Conservation (phyloP, 179 eudicot genomes). For the Spinacia oleracea region DNA sequence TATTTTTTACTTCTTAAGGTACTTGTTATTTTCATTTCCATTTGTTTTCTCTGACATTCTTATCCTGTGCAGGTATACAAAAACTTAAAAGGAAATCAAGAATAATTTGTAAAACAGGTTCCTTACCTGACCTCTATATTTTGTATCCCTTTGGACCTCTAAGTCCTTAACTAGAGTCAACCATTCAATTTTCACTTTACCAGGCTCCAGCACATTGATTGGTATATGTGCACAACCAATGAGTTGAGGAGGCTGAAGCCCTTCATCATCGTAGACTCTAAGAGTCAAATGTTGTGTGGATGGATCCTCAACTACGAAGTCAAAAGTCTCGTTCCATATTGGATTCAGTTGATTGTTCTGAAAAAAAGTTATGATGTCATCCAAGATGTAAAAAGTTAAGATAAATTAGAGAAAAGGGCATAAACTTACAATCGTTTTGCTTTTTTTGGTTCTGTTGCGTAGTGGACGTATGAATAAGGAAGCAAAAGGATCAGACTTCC, state of each 20-base stretch:
- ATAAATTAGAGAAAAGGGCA: not conserved
- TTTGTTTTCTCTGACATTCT: not conserved
- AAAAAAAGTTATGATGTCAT: slow-evolving; percentile 11
- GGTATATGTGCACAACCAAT: slow-evolving; percentile 77
- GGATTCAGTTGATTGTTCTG: slow-evolving; percentile 88
- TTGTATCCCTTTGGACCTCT: slow-evolving; percentile 76
- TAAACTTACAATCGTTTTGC: slow-evolving; percentile 76
- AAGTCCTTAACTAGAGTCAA: slow-evolving; percentile 83
- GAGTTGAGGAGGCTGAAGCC: slow-evolving; percentile 78
- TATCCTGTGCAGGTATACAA: not conserved
- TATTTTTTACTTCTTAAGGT: not conserved
- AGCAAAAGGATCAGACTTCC: slow-evolving; percentile 97
- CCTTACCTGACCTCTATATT: slow-evolving; percentile 82
- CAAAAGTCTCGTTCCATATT: slow-evolving; percentile 90
- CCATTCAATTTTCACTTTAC: slow-evolving; percentile 86
- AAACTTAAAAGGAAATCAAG: not conserved
- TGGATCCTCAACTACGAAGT: slow-evolving; percentile 84
- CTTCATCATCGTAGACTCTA: slow-evolving; percentile 88
- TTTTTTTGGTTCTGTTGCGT: slow-evolving; percentile 67
- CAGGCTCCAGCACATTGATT: slow-evolving; percentile 74
- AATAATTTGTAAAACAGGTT: not conserved
- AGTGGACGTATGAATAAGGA: slow-evolving; percentile 75
- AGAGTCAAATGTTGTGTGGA: slow-evolving; percentile 83
- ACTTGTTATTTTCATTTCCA: not conserved
- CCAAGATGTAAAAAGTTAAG: not conserved